Percentiles rank a stretch among this genome's conserved stretches.
Conservation (phyloP, 768 basidiomycete genomes). For the Tubosaeta sp. region DNA sequence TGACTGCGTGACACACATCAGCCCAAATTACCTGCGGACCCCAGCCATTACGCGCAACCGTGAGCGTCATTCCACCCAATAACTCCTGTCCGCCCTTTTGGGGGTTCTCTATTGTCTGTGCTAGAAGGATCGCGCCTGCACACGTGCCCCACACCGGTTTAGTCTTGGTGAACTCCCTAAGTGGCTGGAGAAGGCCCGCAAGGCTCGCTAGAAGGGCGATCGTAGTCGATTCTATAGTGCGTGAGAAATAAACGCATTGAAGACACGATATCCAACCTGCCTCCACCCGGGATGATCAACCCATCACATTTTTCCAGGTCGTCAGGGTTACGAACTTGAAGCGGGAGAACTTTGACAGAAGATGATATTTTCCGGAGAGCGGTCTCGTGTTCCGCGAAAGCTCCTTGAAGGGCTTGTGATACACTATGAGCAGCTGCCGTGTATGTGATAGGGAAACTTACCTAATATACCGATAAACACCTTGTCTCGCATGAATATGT, state of each 20-base stretch:
- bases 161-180: conserved; percentile 62
- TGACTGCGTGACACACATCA: not conserved
- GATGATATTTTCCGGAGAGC: conserved; percentile 58
- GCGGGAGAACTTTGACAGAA: conserved; percentile 40
- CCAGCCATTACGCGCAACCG: conserved; percentile 86
- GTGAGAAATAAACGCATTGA: not conserved
- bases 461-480: conserved; percentile 52
- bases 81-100: conserved; percentile 89
- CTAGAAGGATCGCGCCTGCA: conserved; percentile 88
- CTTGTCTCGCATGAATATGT: conserved; percentile 13
- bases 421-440: not conserved
- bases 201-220: conserved; percentile 75
- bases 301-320: conserved; percentile 78
- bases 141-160: conserved; percentile 95
- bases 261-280: conserved; percentile 33
- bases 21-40: conserved; percentile 71
- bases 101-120: conserved; percentile 65
- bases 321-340: conserved; percentile 67
- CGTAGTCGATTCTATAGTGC: conserved; percentile 75
- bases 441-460: conserved; percentile 18
- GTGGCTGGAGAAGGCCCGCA: conserved; percentile 75
- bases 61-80: conserved; percentile 73
- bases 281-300: conserved; percentile 91
- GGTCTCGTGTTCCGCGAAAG: conserved; percentile 82
- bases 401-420: conserved; percentile 79